Base-by-base conservation (phyloP, 805 yeast species). In the Spathaspora sp. region DNA sequence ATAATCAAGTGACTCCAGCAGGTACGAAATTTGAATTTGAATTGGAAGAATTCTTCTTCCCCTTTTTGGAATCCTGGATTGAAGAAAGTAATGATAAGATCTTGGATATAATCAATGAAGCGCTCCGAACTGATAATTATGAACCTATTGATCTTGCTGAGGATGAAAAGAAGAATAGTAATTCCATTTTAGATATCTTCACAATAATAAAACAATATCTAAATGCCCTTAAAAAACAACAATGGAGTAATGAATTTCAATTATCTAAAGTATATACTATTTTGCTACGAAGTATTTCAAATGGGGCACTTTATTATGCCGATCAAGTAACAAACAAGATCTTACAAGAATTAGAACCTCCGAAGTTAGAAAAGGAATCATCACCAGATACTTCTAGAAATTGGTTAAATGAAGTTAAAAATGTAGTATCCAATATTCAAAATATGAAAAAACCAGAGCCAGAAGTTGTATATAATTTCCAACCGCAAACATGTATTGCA, bases 151-250 rank as follows among this genome's bases (percentile, higher is more conserved):
- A 81, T 54, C 51, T 70, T 18, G 64, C 68, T 1, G 70, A 64
- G 1, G 71, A 74, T 44, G 70, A 66, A 1, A 70, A 71, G 54
- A 71, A 71, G 50, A 69, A 75, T 59, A 83, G 89, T 54, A 71
- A 81, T 1, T 87, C 93, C 0, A 87, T 86, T 1, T 62, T 79
- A 19, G 94, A 88, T 62, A 76, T 87, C 12, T 86, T 87, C 64
- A 75, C 81, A 9, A 73, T 87, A 63, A 76, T 87, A 35, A 78
- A 78, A 52, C 83, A 83, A 49, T 77, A 82, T 11, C 62, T 88
- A 18, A 67, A 72, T 4, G 73, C 88, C n/a, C 69, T 92, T 44
- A 74, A 74, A 14, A 76, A 75, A 3, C 76, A 89, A 43, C 70
- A 78, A 17, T 92, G 97, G 97, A 67, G 70, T 14, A 76, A 87